A percentile compares a stretch with the other conserved stretches of the same genome.
phyloP scores from a whole-genome alignment of 75 land plant genomes.

The Selaginella tamariscina region DNA sequence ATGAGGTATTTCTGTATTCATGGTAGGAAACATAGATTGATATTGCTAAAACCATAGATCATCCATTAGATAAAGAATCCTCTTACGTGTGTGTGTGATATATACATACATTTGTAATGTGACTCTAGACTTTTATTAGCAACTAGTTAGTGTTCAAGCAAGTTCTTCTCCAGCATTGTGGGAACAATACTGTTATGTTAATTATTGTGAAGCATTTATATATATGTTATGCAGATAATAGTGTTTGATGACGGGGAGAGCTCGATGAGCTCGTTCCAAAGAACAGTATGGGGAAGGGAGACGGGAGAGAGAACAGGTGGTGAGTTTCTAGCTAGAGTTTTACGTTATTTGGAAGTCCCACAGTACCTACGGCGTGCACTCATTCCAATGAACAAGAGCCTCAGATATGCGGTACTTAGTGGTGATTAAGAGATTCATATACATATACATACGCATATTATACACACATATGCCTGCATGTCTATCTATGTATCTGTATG shows the following conservation, averaged over 20 bases:
- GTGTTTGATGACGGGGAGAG: slow-evolving; percentile 55
- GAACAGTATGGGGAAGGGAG: slow-evolving; percentile 14
- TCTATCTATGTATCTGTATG: not conserved
- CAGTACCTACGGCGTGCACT: slow-evolving; percentile 75
- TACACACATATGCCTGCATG: no score
- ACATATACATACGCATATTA: no score
- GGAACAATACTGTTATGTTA: no score
- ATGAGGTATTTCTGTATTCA: slow-evolving; percentile 50
- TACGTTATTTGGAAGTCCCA: slow-evolving; percentile 77
- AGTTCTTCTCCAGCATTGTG: no score
- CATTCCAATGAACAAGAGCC: slow-evolving; percentile 61
- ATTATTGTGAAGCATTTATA: no score
- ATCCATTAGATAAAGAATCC: no score
- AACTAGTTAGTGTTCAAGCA: no score
- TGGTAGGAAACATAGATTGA: not conserved
- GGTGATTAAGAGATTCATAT: no score
- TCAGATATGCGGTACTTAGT: slow-evolving; percentile 68
- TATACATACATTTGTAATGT: no score
- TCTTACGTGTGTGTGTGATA: no score
- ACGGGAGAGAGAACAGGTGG: slow-evolving; percentile 54
- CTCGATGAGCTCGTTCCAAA: slow-evolving; percentile 17
- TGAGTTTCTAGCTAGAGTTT: slow-evolving; percentile 56
- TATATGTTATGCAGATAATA: slow-evolving; percentile 70
- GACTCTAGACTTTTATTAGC: no score
- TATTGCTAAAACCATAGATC: no score